Conservation (phyloP, 768 basidiomycete species). For the Mycena belliarum region DNA sequence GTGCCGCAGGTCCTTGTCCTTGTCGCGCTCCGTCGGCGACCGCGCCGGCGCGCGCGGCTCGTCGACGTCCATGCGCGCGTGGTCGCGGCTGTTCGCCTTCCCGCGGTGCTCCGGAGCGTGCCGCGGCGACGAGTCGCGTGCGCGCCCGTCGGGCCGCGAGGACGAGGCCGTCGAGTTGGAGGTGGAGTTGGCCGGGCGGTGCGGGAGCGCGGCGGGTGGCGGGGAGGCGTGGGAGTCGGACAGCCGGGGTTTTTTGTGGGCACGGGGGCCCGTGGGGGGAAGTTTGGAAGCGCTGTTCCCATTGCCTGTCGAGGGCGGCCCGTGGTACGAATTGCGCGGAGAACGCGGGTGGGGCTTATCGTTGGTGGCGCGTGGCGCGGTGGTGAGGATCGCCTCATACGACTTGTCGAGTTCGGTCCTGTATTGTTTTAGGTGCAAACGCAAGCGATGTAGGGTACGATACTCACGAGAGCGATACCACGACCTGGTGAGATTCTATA, state of each 20-base stretch:
- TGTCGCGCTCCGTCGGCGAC: slow-evolving; percentile 40
- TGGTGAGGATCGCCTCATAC: slow-evolving; percentile 58
- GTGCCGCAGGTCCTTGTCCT: slow-evolving; percentile 32
- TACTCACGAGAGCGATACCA: slow-evolving; percentile 71
- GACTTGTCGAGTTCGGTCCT: slow-evolving; percentile 81
- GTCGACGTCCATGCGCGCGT: slow-evolving; percentile 51
- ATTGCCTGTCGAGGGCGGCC: slow-evolving; percentile 21
- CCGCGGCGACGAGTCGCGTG: slow-evolving; percentile 21
- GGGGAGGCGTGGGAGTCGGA: slow-evolving; percentile 41
- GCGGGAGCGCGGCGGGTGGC: slow-evolving; percentile 26
- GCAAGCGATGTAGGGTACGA: slow-evolving; percentile 5
- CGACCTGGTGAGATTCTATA: slow-evolving; percentile 76
- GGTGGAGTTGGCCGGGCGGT: slow-evolving; percentile 23
- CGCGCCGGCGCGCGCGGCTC: slow-evolving; percentile 48
- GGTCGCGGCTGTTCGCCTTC: slow-evolving; percentile 30
- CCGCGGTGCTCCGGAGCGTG: slow-evolving; percentile 24
- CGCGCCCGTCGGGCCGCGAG: not conserved
- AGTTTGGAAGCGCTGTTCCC: slow-evolving; percentile 37
- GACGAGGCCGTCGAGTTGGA: slow-evolving; percentile 11
- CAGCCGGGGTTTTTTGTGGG: slow-evolving; percentile 77
- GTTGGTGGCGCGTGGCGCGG: slow-evolving; percentile 43
- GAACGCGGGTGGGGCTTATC: slow-evolving; percentile 45
- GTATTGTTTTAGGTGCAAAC: slow-evolving; percentile 10
- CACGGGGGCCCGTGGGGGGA: slow-evolving; percentile 79
- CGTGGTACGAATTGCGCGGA: slow-evolving; percentile 48